Evolutionary conservation across 2,329 filamentous ascomycete genomes (phyloP), one percentile per base, ranked within the genome.

Genomic region (Bipolaris sorokiniana): DNA sequence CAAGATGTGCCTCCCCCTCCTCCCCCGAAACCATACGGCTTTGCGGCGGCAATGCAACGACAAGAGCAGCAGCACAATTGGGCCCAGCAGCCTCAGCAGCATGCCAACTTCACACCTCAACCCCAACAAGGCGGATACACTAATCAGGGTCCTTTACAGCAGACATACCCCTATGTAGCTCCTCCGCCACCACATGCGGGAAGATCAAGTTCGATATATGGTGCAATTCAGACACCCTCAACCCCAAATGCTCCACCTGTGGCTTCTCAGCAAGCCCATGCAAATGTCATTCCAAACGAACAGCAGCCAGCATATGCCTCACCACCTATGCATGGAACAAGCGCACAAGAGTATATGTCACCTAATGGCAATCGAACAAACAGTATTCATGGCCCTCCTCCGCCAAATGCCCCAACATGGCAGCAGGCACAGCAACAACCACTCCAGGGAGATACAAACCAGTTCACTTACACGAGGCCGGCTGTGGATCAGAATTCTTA

Each of bases 391-490:
- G 64, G 72, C 2, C 72, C 74, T 61, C 73, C 74, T 5, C 72
- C 74, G 9, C 73, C 74, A 31, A 73, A 74, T 58, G 61, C 74
- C 34, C 70, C 73, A 26, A 71, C 71, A 36, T 77, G 74, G 75
- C 69, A 75, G 41, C 75, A 76, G 42, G 65, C 68, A n/a, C 68
- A 73, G 36, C 72, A 75, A 61, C 70, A 72, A 10, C 69, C 72
- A 9, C 56, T 70, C n/a, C 72, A 75, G 37, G 63, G 67, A 13
- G 67, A 62, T 7, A 51, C 44, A n/a, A 71, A 70, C 59, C 74
- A 69, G 51, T 76, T 70, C 54, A 72, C 53, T 31, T 74, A 75
- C 38, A 68, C 70, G 5, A 72, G 67, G 38, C 66, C 72, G 6
- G 63, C 38, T 10, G 65, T 66, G n/a, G 65, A 73, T 33, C 64